Base-by-base conservation (phyloP, 768 basidiomycete species). In the Cystofilobasidium capitatum region DNA sequence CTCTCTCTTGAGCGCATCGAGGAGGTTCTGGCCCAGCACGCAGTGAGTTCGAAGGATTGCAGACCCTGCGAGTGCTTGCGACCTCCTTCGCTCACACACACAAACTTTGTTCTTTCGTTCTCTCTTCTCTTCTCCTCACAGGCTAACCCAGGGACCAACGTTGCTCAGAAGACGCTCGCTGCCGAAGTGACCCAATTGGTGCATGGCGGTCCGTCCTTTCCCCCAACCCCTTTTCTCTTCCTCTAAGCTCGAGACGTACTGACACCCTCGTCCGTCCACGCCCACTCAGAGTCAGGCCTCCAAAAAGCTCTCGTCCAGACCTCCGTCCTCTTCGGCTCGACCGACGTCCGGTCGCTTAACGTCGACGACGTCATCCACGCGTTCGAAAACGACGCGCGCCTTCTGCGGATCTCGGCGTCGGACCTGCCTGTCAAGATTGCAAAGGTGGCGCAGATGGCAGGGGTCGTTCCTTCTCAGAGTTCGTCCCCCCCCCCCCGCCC, bases 381-480 rank as follows among this genome's bases (percentile, higher is more conserved):
- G 12, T 82, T 94, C 62, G 72, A 77, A 17, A 81, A 80, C 45
- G 88, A 93, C 74, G 83, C 84, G 13, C 82, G 87, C 31, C 80
- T 93, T 26, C 39, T 73, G 16, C 79, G 82, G 45, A 76, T 83
- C 62, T 76, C 82, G 40, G 77, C 81, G 12, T 76, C 79, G 33
- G 78, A 88, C 60, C 72, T 83, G 14, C 79, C 78, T 0, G 80
- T 79, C 0, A 79, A 85, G 1, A 71, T 91, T 10, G 76, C 82
- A 16, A 88, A 85, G 72, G 77, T 96, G 20, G 83, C 83, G 3
- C 82, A 83, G 3, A 79, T 77, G 51, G 79, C 85, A 71, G 81
- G 83, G 3, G 79, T 91, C 5, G 79, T 81, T 3, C 72, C 82
- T 22, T 90, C 89, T 0, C 83, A 82, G 64, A 82, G 88, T 89